These are phyloP conservation scores for Glycine soja DNA, from an alignment of 306 rosid genomes.

Conservation along the genomic window DNA sequence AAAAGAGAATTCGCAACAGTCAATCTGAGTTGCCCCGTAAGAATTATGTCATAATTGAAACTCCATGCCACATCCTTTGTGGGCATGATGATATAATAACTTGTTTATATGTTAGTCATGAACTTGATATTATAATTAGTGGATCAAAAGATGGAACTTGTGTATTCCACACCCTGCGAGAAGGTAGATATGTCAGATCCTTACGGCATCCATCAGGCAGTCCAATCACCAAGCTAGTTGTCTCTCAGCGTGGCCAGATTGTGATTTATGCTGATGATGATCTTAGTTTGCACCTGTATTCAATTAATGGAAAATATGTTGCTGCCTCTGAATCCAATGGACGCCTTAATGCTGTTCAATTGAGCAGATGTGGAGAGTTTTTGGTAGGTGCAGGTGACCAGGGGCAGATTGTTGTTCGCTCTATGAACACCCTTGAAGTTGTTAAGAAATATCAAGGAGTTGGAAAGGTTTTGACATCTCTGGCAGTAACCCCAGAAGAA, in stretches of 20 bases:
- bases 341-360: constrained; percentile 83
- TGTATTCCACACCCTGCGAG: constrained; percentile 87
- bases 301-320: constrained; percentile 93
- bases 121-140: constrained; percentile 96
- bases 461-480: constrained; percentile 85
- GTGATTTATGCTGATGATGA: constrained; percentile 94
- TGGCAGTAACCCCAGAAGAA: constrained; percentile 88
- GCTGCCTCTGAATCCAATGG: constrained; percentile 93
- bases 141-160: constrained; percentile 99
- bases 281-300: constrained; percentile 91
- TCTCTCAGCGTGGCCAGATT: constrained; percentile 82
- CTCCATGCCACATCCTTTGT: constrained; percentile 93
- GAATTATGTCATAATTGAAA: constrained; percentile 80
- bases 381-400: constrained; percentile 96
- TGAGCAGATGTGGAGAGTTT: constrained; percentile 93
- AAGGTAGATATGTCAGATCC: constrained; percentile 95
- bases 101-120: constrained; percentile 81
- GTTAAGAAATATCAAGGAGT: constrained; percentile 77
- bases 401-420: constrained; percentile 93
- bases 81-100: constrained; percentile 97
- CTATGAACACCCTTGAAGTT: constrained; percentile 91
- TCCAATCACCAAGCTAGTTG: constrained; percentile 88
- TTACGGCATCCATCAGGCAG: constrained; percentile 82
- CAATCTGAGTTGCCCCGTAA: constrained; percentile 82
- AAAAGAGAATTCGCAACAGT: constrained; percentile 74